Evolutionary conservation across 2,329 filamentous ascomycete genomes (phyloP), one percentile per base, ranked within the genome.

Genomic region (Cucurbitaria berberidis): DNA sequence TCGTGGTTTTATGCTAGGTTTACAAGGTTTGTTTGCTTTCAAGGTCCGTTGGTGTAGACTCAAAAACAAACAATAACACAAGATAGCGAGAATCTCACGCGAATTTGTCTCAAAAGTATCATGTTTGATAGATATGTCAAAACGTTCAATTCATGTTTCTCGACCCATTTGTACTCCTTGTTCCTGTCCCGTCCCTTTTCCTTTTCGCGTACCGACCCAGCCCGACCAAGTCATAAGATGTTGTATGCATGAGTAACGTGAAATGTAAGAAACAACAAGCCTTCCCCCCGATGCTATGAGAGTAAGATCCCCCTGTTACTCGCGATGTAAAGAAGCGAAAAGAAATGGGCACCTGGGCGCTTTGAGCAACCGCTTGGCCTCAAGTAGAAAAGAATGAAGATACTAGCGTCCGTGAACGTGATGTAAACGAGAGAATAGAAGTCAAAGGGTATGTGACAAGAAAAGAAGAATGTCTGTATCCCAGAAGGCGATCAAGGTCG

Each of bases 291-390:
- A 45, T 36, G 43, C 32, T 19, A 15, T 45, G 32, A 35, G 18
- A 35, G 32, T 18, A 45, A 36, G 32, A 38, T n/a, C 16, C 22
- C 21, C 29, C 19, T 38, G 24, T 39, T 24, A 46, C 43, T 45
- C n/a, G 11, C 39, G 11, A 34, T 22, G 40, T 42, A 42, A 29
- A n/a, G 40, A 42, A 16, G n/a, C 5, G 48, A 42, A 44, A 49
- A 53, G 36, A 51, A 22, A 51, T 46, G 10, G 53, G 49, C 48
- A 46, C 30, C n/a, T 44, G 46, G 49, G 46, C 36, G 52, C 41
- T 3, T 48, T 45, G 53, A 53, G 53, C 53, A 34, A 45, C 57
- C 57, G 34, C 53, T 48, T 51, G 53, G 54, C 47, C 50, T 40
- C 16, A 35, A 45, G 18, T 34, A 48, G 34, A 44, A 24, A 41